Conservation (phyloP, 179 eudicot genomes). For the Beta corolliflora region DNA sequence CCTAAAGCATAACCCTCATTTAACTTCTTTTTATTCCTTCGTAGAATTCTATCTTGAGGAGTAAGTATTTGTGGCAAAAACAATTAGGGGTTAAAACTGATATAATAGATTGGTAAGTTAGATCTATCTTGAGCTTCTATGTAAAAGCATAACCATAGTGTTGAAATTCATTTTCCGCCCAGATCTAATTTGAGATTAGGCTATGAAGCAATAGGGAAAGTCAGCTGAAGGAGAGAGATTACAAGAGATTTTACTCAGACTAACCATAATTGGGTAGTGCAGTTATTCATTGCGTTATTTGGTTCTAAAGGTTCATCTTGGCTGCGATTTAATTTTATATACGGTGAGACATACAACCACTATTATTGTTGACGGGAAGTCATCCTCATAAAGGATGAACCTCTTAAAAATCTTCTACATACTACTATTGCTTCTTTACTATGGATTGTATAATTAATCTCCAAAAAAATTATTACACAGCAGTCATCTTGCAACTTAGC, state of each 20-base stretch:
- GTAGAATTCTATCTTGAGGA: too few relatives aligned
- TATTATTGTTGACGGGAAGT: background rate
- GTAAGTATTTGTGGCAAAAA: background rate
- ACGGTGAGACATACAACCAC: background rate
- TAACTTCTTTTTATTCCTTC: too few relatives aligned
- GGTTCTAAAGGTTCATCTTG: background rate
- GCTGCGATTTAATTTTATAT: background rate
- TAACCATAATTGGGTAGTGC: background rate
- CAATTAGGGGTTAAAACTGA: background rate
- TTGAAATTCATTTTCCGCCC: background rate
- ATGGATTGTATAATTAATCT: background rate
- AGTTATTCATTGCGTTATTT: background rate
- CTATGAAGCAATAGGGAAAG: background rate
- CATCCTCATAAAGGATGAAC: background rate
- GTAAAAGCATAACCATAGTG: background rate
- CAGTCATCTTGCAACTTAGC: background rate
- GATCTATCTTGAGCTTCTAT: background rate
- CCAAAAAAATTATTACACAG: background rate
- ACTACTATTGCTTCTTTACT: background rate
- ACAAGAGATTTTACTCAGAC: background rate
- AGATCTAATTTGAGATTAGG: background rate
- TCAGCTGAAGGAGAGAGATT: background rate
- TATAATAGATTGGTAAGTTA: background rate
- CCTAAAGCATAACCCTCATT: too few relatives aligned
- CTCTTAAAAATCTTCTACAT: background rate